Conservation (phyloP, 768 basidiomycete genomes). For the Tricholoma terreum region DNA sequence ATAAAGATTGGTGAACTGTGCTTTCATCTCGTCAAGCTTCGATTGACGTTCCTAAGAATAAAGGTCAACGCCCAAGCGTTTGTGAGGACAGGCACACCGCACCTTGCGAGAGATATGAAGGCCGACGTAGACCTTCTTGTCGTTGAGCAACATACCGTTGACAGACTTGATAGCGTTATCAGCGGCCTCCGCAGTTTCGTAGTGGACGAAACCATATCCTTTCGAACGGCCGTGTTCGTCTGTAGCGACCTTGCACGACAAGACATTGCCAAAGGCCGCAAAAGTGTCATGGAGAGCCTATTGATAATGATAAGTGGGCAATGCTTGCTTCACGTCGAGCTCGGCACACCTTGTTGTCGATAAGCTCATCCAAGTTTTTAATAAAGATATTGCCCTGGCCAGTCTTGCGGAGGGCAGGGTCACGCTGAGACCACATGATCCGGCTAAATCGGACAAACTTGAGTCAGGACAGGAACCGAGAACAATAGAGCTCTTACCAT, state of each 20-base stretch:
- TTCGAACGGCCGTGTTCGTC: conserved; percentile 95
- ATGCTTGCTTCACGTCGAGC: not conserved
- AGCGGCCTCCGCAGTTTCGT: conserved; percentile 96
- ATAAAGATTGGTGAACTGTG: conserved; percentile 98
- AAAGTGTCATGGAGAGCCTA: conserved; percentile 99
- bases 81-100: conserved; percentile 7
- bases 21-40: conserved; percentile 96
- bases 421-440: conserved; percentile 99
- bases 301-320: not conserved
- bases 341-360: conserved; percentile 86
- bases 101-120: conserved; percentile 97
- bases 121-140: conserved; percentile 99
- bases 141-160: conserved; percentile 98
- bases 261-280: conserved; percentile 96
- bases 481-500: conserved; percentile 56
- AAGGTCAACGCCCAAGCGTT: not conserved
- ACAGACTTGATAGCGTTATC: conserved; percentile 97
- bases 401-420: conserved; percentile 98
- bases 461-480: conserved; percentile 10
- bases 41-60: conserved; percentile 82
- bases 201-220: conserved; percentile 99
- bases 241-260: conserved; percentile 98
- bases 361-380: conserved; percentile 96
- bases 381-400: conserved; percentile 99
- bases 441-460: conserved; percentile 50